Evolutionary conservation across 208 protist species (phyloP), one percentile per base, ranked within the genome.

Genomic region (Balamuthia mandrillaris): DNA sequence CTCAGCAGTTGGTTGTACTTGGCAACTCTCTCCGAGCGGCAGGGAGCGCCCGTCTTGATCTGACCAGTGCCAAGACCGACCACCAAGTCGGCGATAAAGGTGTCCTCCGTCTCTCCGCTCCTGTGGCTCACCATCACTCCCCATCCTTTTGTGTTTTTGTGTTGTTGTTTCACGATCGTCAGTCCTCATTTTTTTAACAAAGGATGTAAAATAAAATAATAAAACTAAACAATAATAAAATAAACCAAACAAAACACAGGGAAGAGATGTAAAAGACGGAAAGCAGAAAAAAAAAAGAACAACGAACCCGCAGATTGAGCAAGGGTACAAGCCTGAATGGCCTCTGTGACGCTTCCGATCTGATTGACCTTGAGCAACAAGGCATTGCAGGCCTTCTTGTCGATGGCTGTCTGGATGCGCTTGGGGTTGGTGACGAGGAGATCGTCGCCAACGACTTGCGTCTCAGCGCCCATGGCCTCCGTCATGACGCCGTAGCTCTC

Each of bases 1-100:
- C 98, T 96, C 21, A 99, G 94, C 14, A 99, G 92, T 92, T 99
- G 96, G 93, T 99, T 99, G 95, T 99, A 98, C 93, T 99, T 99
- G 52, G 97, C 96, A 1, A 96, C 95, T 87, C 98, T 94, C 93
- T 99, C 98, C 45, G 94, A 95, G 74, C 98, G 91, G 91, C 96
- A 98, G 33, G 98, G 97, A n/a, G 98, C 97, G 81, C 98, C 98
- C 44, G 98, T 99, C 95, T 99, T 99, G 92, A 99, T 99, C 89
- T 98, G 95, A 37, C 96, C 96, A 58, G 93, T 95, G 66, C 95
- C 95, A 39, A 99, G 93, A 58, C 95, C 98, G 52, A 99, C 97
- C 51, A 95, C 96, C 39, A 99, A 95, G 88, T 99, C 98, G 27
- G 98, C 96, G 82, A 99, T 99, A 89, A 99, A 99, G 12, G 96